phyloP scores from a whole-genome alignment of 2,329 filamentous ascomycete species.

The Alternaria conjuncta region DNA sequence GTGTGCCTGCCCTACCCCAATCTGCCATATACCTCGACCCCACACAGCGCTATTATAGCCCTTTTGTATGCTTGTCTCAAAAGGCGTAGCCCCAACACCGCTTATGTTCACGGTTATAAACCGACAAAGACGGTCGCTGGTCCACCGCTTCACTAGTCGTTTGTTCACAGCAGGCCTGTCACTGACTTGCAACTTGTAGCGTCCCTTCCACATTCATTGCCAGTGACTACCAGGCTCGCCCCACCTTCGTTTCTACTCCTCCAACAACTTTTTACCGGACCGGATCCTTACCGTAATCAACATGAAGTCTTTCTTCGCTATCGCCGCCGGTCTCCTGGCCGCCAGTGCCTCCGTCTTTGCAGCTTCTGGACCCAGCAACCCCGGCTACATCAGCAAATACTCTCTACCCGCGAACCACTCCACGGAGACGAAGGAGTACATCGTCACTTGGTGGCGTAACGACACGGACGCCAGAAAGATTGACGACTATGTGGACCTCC shows the following conservation, averaged over 20 bases:
- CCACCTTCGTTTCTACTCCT: slow-evolving; percentile 20
- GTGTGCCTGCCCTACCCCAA: slow-evolving; percentile 17
- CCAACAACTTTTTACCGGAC: slow-evolving; percentile 24
- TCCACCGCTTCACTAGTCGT: slow-evolving; percentile 7
- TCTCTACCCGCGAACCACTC: slow-evolving; percentile 31
- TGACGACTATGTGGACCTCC: slow-evolving; percentile 21
- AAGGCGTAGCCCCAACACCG: slow-evolving; percentile 12
- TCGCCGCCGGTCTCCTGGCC: slow-evolving; percentile 38
- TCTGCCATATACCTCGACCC: slow-evolving; percentile 14
- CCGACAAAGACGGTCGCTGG: slow-evolving; percentile 19
- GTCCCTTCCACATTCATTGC: slow-evolving; percentile 28
- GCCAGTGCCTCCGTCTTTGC: slow-evolving; percentile 12
- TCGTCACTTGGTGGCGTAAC: slow-evolving; percentile 30
- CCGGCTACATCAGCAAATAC: slow-evolving; percentile 25
- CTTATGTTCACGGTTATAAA: slow-evolving; percentile 16
- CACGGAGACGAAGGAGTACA: slow-evolving; percentile 39
- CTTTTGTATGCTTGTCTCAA: slow-evolving; percentile 18
- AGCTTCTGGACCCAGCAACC: too few relatives aligned
- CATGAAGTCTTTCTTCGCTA: slow-evolving; percentile 40
- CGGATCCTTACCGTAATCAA: slow-evolving; percentile 33
- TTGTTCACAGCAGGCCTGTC: slow-evolving; percentile 15
- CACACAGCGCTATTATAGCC: slow-evolving; percentile 16
- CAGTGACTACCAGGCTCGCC: slow-evolving; percentile 22
- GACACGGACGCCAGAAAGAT: slow-evolving; percentile 16
- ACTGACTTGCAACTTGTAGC: slow-evolving; percentile 28